These are phyloP conservation scores for Boehmeria nivea DNA, from an alignment of 306 rosid genomes.

Conservation along the genomic window DNA sequence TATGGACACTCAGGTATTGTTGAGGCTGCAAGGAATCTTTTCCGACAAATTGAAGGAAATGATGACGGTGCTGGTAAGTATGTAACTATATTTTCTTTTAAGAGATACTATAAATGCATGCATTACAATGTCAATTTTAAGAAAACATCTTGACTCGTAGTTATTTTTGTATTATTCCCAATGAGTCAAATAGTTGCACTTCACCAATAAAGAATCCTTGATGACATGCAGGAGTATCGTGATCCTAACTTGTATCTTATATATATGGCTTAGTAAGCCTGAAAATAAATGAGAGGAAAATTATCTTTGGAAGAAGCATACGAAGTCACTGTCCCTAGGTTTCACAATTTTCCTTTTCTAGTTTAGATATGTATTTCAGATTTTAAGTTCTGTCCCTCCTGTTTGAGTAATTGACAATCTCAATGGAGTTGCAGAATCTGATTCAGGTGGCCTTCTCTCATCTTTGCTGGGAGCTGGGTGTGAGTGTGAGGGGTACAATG, in stretches of 20 bases:
- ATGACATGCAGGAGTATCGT: not conserved
- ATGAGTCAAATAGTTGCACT: too few relatives aligned
- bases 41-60: constrained; percentile 70
- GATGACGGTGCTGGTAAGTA: constrained; percentile 43
- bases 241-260: not conserved
- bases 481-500: constrained; percentile 74
- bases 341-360: not conserved
- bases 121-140: not conserved
- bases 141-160: not conserved
- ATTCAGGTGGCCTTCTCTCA: constrained; percentile 67
- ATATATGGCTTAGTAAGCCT: too few relatives aligned
- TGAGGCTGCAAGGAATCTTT: constrained; percentile 78
- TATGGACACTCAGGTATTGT: constrained; percentile 82
- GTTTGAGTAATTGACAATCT: constrained; percentile 16
- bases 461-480: constrained; percentile 72
- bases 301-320: not conserved
- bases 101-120: too few relatives aligned
- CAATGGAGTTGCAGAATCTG: constrained; percentile 54
- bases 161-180: not conserved
- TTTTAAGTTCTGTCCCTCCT: constrained; percentile 2
- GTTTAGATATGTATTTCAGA: constrained; percentile 5
- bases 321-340: not conserved
- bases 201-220: not conserved
- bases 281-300: not conserved
- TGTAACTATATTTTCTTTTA: constrained; percentile 6